Evolutionary conservation across 1,284 basidiomycete species (phyloP).

Genomic region (Boletellus deceptivus): DNA sequence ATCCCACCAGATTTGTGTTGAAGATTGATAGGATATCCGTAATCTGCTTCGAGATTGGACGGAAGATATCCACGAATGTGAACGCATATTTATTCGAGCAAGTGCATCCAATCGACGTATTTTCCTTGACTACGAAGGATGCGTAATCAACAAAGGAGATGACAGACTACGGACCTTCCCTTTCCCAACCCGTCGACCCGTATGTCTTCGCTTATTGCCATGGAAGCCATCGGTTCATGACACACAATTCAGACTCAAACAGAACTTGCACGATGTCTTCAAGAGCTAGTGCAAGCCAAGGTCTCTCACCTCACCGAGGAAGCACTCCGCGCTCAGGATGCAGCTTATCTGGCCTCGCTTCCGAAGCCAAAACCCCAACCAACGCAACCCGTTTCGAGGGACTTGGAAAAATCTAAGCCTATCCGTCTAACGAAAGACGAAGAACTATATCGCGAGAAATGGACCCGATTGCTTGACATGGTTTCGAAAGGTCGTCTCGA

Average conservation of each 20-base stretch:
- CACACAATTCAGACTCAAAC: slow-evolving; percentile 70
- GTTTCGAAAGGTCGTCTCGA: slow-evolving; percentile 81
- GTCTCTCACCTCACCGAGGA: slow-evolving; percentile 85
- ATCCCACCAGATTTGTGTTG: background rate
- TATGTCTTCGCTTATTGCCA: slow-evolving; percentile 40
- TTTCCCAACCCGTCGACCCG: slow-evolving; percentile 90
- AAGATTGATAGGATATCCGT: slow-evolving; percentile 71
- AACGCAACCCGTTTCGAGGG: slow-evolving; percentile 28
- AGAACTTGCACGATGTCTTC: slow-evolving; percentile 85
- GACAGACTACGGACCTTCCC: slow-evolving; percentile 84
- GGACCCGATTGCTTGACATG: slow-evolving; percentile 86
- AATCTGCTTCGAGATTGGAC: slow-evolving; percentile 79
- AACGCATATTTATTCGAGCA: slow-evolving; percentile 88
- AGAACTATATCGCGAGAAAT: slow-evolving; percentile 72
- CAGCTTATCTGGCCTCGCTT: slow-evolving; percentile 81
- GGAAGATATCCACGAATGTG: slow-evolving; percentile 78
- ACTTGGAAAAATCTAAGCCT: slow-evolving; percentile 46
- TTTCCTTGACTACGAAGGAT: slow-evolving; percentile 84
- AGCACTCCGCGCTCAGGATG: slow-evolving; percentile 81
- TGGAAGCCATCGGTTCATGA: slow-evolving; percentile 5
- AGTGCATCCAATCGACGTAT: slow-evolving; percentile 82
- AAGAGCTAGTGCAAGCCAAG: slow-evolving; percentile 86
- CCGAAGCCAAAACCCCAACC: slow-evolving; percentile 68
- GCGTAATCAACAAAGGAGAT: slow-evolving; percentile 60
- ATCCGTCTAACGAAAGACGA: slow-evolving; percentile 77